Base-by-base conservation (phyloP, 345 rosid species). In the Arabidopsis suecica region DNA sequence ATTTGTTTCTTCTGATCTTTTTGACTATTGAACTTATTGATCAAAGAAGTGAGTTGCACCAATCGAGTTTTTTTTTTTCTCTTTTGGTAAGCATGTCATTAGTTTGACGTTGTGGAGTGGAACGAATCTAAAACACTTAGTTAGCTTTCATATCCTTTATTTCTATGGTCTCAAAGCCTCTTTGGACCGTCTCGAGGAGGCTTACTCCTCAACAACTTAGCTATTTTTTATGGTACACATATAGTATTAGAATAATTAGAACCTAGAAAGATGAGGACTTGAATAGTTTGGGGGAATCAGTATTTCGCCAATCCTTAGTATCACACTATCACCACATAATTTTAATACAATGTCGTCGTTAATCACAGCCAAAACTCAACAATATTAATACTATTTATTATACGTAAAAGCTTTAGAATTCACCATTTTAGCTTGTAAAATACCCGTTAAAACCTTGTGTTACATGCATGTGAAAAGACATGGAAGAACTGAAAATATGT, bases 1-100 rank as follows among this genome's bases (percentile, higher is more conserved):
- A 61, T 69, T 61, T 18, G 66, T 60, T 75, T 68, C 69, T 42
- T 67, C 13, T 23, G 48, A 54, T 61, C 12, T n/a, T 51, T 75
- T 69, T 69, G 40, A 76, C 18, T 54, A 51, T 62, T 42, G 42
- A 61, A 23, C 34, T 44, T 37, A 47, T 62, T 61, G 18, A 55
- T 44, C 23, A 36, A 8, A 68, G 25, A 44, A 16, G 44, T 60
- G 79, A 51, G 36, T 75, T 74, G 34, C 41, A 65, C 55, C 30
- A 0, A 47, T 66, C 57, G 60, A 57, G 32, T 65, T 37, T 65
- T 33, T 57, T 9, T 3, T 65, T 44, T 44, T 13, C 20, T 53
- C 2, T 32, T n/a, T 64, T 4, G 23, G 12, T 56, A 5, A 65
- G 7, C 11, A 33, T 44, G 28, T 34, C 30, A 44, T 42, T 56